These are phyloP conservation scores for Monosporozyma aquatica DNA, from an alignment of 805 yeast species.

Conservation along the genomic window DNA sequence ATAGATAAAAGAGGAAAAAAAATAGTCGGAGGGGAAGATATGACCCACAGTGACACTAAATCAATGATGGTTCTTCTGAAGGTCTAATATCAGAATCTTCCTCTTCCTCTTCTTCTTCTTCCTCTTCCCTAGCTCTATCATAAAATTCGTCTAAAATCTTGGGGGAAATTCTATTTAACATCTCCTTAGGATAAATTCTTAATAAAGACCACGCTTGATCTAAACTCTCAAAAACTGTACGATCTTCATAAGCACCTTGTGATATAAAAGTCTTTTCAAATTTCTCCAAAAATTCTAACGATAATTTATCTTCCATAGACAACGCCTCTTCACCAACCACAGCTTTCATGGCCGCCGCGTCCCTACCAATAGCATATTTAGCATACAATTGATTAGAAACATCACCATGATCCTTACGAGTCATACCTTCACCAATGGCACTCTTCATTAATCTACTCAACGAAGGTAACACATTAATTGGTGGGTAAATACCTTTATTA, in stretches of 20 bases:
- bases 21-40: too few relatives aligned
- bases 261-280: slow-evolving; percentile 91
- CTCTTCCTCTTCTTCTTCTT: slow-evolving; percentile 22
- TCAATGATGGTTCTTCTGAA: slow-evolving; percentile 3
- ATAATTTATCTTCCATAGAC: slow-evolving; percentile 93
- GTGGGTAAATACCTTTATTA: slow-evolving; percentile 97
- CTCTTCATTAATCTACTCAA: slow-evolving; percentile 97
- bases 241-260: slow-evolving; percentile 95
- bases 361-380: slow-evolving; percentile 98
- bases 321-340: slow-evolving; percentile 99
- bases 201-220: slow-evolving; percentile 97
- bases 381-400: slow-evolving; percentile 98
- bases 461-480: slow-evolving; percentile 96
- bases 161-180: slow-evolving; percentile 97
- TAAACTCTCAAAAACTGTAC: slow-evolving; percentile 88
- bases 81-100: slow-evolving; percentile 8
- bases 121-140: slow-evolving; percentile 73
- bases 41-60: too few relatives aligned
- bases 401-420: slow-evolving; percentile 99
- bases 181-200: slow-evolving; percentile 97
- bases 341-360: slow-evolving; percentile 99
- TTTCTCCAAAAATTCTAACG: slow-evolving; percentile 94
- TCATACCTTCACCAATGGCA: slow-evolving; percentile 99
- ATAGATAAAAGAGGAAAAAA: neutral
- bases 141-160: slow-evolving; percentile 92